Evolutionary conservation across 2,329 filamentous ascomycete species (phyloP).

Genomic region (Sporothrix pseudoabietina): DNA sequence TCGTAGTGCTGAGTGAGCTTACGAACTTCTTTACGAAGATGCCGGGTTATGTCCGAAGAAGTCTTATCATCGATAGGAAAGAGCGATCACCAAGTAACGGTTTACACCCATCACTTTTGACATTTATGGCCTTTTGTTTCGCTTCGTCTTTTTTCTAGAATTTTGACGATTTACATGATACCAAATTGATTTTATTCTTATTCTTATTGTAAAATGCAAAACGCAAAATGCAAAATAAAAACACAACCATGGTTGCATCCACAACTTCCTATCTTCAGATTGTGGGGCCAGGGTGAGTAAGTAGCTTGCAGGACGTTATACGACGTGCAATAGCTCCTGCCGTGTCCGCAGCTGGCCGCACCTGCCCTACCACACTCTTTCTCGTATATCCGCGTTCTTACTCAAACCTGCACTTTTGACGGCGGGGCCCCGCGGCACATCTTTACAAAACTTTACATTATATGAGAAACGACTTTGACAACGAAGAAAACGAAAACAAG

Average conservation of each 20-base stretch:
- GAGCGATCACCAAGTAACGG: not conserved
- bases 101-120: not conserved
- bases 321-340: not conserved
- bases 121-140: not conserved
- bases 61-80: not conserved
- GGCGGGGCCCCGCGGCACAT: not conserved
- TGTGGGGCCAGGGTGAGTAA: not conserved
- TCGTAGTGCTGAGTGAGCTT: not conserved
- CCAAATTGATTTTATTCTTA: not conserved
- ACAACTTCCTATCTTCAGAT: not conserved
- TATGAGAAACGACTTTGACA: not conserved
- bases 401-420: not conserved
- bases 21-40: not conserved
- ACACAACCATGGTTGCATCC: not conserved
- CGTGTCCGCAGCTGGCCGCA: not conserved
- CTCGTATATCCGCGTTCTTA: not conserved
- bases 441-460: too few species aligned
- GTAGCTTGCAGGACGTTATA: not conserved
- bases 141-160: not conserved
- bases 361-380: not conserved
- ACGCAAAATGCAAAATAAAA: not conserved
- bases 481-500: too few species aligned
- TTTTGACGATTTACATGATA: not conserved
- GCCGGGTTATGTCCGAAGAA: slow-evolving; percentile 26
- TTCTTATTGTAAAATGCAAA: not conserved